Base-by-base conservation (phyloP, 1,284 basidiomycete genomes). In the Ganoderma sinense region DNA sequence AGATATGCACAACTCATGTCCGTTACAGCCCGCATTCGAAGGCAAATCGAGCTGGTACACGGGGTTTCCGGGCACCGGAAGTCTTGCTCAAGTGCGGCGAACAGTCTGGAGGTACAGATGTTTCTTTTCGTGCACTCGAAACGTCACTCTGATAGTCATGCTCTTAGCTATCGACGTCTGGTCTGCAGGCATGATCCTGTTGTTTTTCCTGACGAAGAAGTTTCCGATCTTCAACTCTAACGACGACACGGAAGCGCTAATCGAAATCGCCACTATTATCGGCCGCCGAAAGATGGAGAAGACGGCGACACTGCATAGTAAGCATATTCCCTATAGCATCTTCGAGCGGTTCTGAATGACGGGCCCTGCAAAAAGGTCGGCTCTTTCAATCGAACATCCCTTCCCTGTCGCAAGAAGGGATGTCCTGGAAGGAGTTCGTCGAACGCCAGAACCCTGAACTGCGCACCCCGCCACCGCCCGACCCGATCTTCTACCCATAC, bases 61-160 rank as follows among this genome's bases (percentile, higher is more conserved):
- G 97, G 78, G 98, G 97, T 0, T 99, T 99, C 81, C 91, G 97
- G 68, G 97, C 97, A 0, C 97, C 97, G 0, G 98, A 99, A 78
- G 98, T 99, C 13, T 82, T 99, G 33, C 82, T 99, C 62, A 99
- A 99, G 81, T 99, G 97, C 76, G 91, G 92, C 26, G 94, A 97
- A 74, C 97, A 99, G 82, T 94, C 93, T 5, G 95, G 95, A 70
- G 94, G 97, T 96, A 77, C 73, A 89, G 84, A 6, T 23, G 7
- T n/a, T n/a, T 10, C 23, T 20, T 63, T 51, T 45, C 23, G 23
- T 26, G 23, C n/a, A 7, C 39, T 23, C 18, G 23, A 3, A 13
- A 3, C 60, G 4, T 31, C n/a, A 26, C 40, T 23, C 60, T 62
- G 40, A 62, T 29, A 36, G 23, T 16, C n/a, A 23, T 43, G n/a